Base-by-base conservation (phyloP, 306 rosid genomes). In the Rubus parviflorus region DNA sequence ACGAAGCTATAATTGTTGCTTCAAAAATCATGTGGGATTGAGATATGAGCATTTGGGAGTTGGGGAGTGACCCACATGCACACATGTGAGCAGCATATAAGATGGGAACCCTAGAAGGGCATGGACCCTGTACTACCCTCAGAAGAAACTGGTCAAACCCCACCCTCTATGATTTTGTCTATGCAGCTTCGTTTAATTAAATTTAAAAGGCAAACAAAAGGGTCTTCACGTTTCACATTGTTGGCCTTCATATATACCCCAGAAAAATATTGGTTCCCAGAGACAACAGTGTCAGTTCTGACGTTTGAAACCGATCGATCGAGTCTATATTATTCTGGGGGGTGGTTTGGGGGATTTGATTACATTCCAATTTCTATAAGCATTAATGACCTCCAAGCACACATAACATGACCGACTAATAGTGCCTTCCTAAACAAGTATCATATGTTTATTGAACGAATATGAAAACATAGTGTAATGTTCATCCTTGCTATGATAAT, bases 31-130 rank as follows among this genome's bases (percentile, higher is more conserved):
- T 85, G 92, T 88, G 82, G 84, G 86, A 9, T 54, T 20, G 75
- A 53, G 86, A 70, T 54, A 77, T 57, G 53, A 76, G 77, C 42
- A 65, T 62, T 70, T 63, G 80, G 83, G 79, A 74, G 73, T 35
- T 53, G 42, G 66, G 68, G 22, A 57, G 68, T 46, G 47, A 65
- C 88, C 86, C 95, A 90, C 89, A 85, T 88, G 97, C 81, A 74
- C 52, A 81, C 91, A 92, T 83, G 95, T 92, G 93, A 87, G 71
- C 47, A 62, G 80, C 84, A 77, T 71, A 80, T 37, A 17, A 40
- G 48, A 38, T 17, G 47, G 68, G 69, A 38, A 16, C 69, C 68
- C 69, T 63, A 63, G 69, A 25, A 30, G 20, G 41, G 42, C 40
- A 76, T 79, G 79, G 81, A 80, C 79, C 81, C 56, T 78, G 45